phyloP scores from a whole-genome alignment of 202 grass and related monocot genomes.

The Setaria italica region DNA sequence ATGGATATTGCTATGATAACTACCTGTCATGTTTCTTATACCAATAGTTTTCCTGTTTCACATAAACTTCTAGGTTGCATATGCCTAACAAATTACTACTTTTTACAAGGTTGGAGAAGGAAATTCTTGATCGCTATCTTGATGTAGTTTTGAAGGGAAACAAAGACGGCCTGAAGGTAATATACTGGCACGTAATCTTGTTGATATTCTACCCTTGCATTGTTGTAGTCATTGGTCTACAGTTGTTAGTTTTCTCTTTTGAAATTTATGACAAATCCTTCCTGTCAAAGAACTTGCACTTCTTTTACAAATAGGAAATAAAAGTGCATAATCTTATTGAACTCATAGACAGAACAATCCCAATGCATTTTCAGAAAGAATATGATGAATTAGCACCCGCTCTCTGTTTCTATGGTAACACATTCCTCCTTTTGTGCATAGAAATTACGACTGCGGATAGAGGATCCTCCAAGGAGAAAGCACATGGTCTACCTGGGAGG shows the following conservation, averaged over 20 bases:
- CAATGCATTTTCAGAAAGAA: neutral
- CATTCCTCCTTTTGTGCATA: conserved; percentile 38
- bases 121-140: conserved; percentile 96
- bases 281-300: neutral
- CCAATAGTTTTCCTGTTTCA: conserved; percentile 14
- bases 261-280: conserved; percentile 6
- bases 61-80: conserved; percentile 5
- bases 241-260: conserved; percentile 23
- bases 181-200: conserved; percentile 9
- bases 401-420: conserved; percentile 1
- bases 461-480: conserved; percentile 95
- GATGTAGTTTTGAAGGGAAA: conserved; percentile 94
- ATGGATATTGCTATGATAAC: neutral
- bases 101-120: conserved; percentile 79
- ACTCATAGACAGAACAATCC: neutral
- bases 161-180: conserved; percentile 92
- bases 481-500: conserved; percentile 98
- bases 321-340: conserved; percentile 12
- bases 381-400: neutral
- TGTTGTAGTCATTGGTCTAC: neutral
- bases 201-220: conserved; percentile 11
- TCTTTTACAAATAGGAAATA: conserved; percentile 18
- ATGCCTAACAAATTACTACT: conserved; percentile 35
- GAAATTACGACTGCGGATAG: conserved; percentile 91
- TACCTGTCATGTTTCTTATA: conserved; percentile 6